Conservation (phyloP, 108 stramenopile species). For the Skeletonema marinoi region DNA sequence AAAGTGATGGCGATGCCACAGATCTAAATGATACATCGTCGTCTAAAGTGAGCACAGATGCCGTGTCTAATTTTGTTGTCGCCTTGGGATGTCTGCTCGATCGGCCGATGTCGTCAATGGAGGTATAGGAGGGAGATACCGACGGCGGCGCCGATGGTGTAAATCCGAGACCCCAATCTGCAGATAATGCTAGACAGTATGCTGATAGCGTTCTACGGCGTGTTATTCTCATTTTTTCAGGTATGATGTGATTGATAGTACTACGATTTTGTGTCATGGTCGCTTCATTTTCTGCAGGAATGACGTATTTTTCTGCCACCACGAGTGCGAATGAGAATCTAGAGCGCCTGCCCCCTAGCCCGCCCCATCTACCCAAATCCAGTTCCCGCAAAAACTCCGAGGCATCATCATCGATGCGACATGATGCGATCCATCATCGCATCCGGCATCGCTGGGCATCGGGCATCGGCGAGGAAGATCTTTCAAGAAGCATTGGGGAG, state of each 20-base stretch:
- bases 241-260: neutral
- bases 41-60: constrained; percentile 25
- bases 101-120: neutral
- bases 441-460: too few relatives aligned
- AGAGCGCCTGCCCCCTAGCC: too few relatives aligned
- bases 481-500: too few relatives aligned
- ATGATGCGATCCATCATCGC: too few relatives aligned
- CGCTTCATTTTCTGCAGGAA: neutral
- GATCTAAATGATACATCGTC: constrained; percentile 5
- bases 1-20: neutral
- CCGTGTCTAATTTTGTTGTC: constrained; percentile 19
- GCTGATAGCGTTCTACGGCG: neutral
- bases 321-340: too few relatives aligned
- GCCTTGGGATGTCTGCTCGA: neutral
- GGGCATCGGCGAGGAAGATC: too few relatives aligned
- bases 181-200: neutral
- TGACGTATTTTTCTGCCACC: neutral
- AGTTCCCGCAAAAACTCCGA: neutral
- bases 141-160: neutral
- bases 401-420: too few relatives aligned
- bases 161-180: neutral
- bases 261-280: neutral
- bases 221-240: neutral
- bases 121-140: neutral
- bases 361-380: too few relatives aligned